These are phyloP conservation scores for Herpetomonas samuelpessoai DNA, from an alignment of 208 protist species.

Conservation along the genomic window DNA sequence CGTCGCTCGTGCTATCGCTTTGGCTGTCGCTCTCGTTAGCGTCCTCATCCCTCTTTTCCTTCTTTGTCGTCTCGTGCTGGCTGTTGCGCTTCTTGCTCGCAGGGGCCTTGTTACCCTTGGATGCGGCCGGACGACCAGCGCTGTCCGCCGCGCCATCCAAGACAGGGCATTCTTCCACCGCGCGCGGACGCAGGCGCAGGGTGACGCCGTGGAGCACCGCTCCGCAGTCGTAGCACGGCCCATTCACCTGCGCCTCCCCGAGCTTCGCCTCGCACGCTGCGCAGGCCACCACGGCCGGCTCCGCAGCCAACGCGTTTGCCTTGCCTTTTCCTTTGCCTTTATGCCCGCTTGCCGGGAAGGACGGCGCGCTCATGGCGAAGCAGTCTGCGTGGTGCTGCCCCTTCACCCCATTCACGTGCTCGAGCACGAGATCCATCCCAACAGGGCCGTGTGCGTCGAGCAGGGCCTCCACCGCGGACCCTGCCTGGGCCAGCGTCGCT, in stretches of 20 bases:
- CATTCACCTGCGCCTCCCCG: slow-evolving; percentile 14
- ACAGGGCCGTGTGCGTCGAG: too few relatives aligned
- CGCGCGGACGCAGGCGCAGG: slow-evolving; percentile 13
- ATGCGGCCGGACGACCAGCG: background rate
- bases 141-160: background rate
- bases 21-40: too few relatives aligned
- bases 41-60: too few relatives aligned
- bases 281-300: slow-evolving; percentile 13
- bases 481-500: too few relatives aligned
- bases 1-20: slow-evolving; percentile 7
- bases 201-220: slow-evolving; percentile 12
- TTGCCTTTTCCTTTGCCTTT: background rate
- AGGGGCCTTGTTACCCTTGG: background rate
- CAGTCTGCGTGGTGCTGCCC: too few relatives aligned
- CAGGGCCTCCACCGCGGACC: background rate
- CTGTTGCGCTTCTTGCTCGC: background rate
- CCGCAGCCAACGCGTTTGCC: background rate
- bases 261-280: slow-evolving; percentile 21
- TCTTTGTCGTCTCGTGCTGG: too few relatives aligned
- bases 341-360: background rate
- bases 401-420: background rate
- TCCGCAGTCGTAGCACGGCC: slow-evolving; percentile 22
- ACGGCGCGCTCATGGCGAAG: background rate
- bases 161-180: slow-evolving; percentile 15
- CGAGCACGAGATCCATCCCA: background rate